Percentiles rank a stretch among this genome's conserved stretches.
phyloP scores from a whole-genome alignment of 2,329 filamentous ascomycete species.

The Calonectria pauciramosa region DNA sequence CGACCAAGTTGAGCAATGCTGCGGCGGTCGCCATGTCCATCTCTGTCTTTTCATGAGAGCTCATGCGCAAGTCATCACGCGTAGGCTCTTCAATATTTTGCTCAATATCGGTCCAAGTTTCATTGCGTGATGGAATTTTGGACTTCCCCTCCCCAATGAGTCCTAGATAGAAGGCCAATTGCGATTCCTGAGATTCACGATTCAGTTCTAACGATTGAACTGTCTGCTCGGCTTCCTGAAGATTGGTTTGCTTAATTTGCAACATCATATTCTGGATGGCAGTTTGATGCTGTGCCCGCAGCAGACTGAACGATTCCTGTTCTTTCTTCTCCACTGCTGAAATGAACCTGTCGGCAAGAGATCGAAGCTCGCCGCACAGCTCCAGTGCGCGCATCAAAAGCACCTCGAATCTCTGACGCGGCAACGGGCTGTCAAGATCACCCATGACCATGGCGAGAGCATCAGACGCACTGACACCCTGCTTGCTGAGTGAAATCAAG shows the following conservation, averaged over 20 bases:
- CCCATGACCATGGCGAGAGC: background rate
- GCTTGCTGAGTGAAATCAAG: background rate
- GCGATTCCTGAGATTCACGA: background rate
- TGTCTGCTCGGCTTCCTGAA: background rate
- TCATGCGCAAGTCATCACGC: background rate
- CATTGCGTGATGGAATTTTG: background rate
- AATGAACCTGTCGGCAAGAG: constrained; percentile 1
- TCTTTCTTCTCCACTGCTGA: constrained; percentile 22
- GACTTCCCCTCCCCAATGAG: background rate
- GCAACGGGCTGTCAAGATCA: background rate
- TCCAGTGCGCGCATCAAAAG: constrained; percentile 18
- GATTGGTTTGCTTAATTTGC: background rate
- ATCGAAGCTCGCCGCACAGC: constrained; percentile 9
- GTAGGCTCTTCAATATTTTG: constrained; percentile 5
- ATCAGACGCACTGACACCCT: background rate
- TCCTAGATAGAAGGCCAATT: background rate
- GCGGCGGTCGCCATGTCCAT: background rate
- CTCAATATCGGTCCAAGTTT: constrained; percentile 4
- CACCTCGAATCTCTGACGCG: constrained; percentile 10
- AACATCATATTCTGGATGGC: constrained; percentile 2
- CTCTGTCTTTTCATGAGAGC: background rate
- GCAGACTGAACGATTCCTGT: background rate
- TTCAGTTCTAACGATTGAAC: background rate
- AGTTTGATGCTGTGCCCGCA: constrained; percentile 10
- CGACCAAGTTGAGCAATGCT: background rate